phyloP scores from a whole-genome alignment of 306 rosid genomes.

The Castanopsis chinensis region DNA sequence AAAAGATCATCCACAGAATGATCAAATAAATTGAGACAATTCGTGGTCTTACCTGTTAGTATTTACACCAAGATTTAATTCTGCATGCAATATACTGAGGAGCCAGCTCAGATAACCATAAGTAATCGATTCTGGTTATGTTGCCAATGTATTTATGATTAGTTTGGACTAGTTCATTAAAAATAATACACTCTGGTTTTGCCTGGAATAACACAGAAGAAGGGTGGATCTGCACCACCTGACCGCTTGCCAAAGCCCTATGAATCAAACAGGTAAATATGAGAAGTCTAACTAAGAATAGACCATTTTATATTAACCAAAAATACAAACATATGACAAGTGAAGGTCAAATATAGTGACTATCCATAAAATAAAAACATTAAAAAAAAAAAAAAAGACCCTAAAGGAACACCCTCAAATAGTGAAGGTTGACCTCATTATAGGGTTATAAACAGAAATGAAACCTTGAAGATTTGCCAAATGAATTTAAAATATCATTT shows the following conservation, averaged over 20 bases:
- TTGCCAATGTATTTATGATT: conserved; percentile 70
- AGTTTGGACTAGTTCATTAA: conserved; percentile 79
- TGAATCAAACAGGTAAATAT: conserved; percentile 25
- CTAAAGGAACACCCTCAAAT: neutral
- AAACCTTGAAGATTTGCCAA: neutral
- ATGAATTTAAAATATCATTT: conserved; percentile 9
- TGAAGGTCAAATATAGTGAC: conserved; percentile 9
- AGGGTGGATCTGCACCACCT: conserved; percentile 92
- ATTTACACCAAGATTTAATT: conserved; percentile 38
- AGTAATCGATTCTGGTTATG: conserved; percentile 63
- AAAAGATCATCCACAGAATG: neutral
- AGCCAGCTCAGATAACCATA: conserved; percentile 91
- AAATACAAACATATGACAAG: neutral
- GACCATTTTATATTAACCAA: neutral
- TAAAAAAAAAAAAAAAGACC: too few species aligned
- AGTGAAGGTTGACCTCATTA: neutral
- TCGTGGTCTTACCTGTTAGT: conserved; percentile 26
- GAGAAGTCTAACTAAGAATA: neutral
- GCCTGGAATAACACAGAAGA: conserved; percentile 64
- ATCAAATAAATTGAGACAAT: neutral
- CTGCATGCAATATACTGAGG: conserved; percentile 69
- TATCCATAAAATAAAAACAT: neutral
- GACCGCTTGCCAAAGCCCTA: conserved; percentile 87
- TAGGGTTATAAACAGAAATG: neutral
- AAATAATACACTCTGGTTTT: conserved; percentile 77